Evolutionary conservation across 305 asterid species (phyloP), one percentile per base, ranked within the genome.

Genomic region (Euphrasia arctica): DNA sequence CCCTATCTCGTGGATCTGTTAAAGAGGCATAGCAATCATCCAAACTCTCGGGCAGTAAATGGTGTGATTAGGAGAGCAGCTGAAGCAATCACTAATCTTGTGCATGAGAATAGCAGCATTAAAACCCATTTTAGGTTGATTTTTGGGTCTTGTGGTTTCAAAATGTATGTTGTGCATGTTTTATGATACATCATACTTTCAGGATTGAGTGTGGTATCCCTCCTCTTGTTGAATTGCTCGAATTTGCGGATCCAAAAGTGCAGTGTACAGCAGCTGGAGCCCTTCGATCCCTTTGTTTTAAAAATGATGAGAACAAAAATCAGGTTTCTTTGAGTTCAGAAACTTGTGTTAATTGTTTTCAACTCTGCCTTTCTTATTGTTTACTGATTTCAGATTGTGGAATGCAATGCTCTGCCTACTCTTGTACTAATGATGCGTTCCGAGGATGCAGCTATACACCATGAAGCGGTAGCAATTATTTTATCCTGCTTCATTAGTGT

Each of bases 201-300:
- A 94, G 99, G 88, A 70, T 88, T 64, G 99, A 90, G 74, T 96
- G 95, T 66, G 99, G 99, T 49, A 83, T 94, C 50, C 99, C 99
- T 64, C 99, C 99, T 63, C 96, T 91, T 59, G 98, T 91, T 68
- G 98, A 91, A 66, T 76, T 91, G 84, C 96, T 91, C 50, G 89
- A 80, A 63, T 91, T 86, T 71, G 69, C 83, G 56, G 96, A 91
- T 77, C 65, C 96, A 15, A 87, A 89, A 85, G 98, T 91, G 74
- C 98, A 91, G 77, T 83, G 98, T 75, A 95, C 96, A 70, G 96
- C 92, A n/a, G 98, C 96, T 34, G 95, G 98, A 72, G 96, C 98
- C 66, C 77, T 91, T 63, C 81, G 96, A 41, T 89, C 98, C 31
- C 95, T 91, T 67, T 96, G 96, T 57, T 91, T 89, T 73, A 91